Evolutionary conservation across 2,329 filamentous ascomycete species (phyloP).

Genomic region (Periconia digitata): DNA sequence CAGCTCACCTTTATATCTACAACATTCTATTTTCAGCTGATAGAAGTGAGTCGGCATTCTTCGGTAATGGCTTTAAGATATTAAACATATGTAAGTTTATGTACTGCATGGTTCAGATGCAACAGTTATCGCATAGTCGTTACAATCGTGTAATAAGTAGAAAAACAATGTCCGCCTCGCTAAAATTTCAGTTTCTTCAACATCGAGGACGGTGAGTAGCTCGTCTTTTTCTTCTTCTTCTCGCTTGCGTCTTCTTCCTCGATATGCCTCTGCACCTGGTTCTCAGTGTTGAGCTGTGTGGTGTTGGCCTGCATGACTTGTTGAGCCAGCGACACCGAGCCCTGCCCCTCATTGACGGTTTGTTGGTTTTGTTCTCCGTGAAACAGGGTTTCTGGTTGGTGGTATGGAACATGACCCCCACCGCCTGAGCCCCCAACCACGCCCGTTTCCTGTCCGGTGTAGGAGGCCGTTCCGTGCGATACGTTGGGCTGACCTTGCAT

Average conservation of each 20-base stretch:
- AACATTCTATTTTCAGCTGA: no score
- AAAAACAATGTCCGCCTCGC: not conserved
- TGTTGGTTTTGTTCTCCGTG: not conserved
- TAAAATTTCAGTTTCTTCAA: not conserved
- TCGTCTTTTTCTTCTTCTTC: not conserved
- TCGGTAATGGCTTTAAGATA: no score
- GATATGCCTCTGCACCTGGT: constrained; percentile 7
- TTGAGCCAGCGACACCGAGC: constrained; percentile 53
- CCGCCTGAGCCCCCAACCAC: constrained; percentile 10
- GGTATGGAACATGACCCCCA: constrained; percentile 5
- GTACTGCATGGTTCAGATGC: no score
- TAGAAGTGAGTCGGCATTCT: no score
- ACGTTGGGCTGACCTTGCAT: constrained; percentile 19
- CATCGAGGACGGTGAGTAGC: not conserved
- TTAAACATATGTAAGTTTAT: no score
- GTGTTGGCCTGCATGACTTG: constrained; percentile 60
- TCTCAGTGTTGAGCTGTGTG: constrained; percentile 48
- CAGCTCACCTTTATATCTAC: no score
- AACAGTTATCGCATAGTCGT: no score
- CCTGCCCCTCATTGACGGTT: constrained; percentile 28
- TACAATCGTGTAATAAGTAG: no score
- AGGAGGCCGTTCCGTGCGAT: not conserved
- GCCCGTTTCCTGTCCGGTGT: constrained; percentile 9
- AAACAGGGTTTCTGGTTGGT: constrained; percentile 5
- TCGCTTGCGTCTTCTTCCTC: not conserved